These are phyloP conservation scores for Coniophora puteana DNA, from an alignment of 1,284 basidiomycete species.

Conservation along the genomic window DNA sequence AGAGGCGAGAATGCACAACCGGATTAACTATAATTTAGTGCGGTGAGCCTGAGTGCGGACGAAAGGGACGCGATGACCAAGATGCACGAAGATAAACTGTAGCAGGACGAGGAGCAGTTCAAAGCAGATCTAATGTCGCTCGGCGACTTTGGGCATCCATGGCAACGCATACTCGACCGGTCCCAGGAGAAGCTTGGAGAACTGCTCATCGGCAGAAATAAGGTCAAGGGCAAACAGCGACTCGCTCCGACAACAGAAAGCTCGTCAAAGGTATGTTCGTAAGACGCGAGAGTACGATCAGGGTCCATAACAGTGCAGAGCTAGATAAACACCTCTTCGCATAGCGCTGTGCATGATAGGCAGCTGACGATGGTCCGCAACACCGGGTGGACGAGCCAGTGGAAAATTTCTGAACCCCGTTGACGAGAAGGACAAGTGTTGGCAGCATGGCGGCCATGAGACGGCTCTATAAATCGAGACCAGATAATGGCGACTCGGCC, in stretches of 20 bases:
- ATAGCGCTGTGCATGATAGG: constrained; percentile 76
- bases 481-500: constrained; percentile 86
- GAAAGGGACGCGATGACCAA: constrained; percentile 74
- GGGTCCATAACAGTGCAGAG: constrained; percentile 85
- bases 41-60: constrained; percentile 69
- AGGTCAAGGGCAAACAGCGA: constrained; percentile 72
- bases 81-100: constrained; percentile 79
- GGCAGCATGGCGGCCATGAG: constrained; percentile 73
- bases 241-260: constrained; percentile 69
- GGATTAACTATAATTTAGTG: constrained; percentile 78
- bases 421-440: constrained; percentile 83
- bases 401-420: constrained; percentile 84
- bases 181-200: constrained; percentile 62
- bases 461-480: constrained; percentile 68
- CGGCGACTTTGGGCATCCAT: constrained; percentile 81
- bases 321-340: constrained; percentile 76
- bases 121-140: constrained; percentile 74
- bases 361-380: constrained; percentile 81
- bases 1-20: constrained; percentile 78
- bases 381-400: constrained; percentile 77
- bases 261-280: constrained; percentile 62
- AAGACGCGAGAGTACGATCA: constrained; percentile 73
- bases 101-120: constrained; percentile 75
- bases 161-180: constrained; percentile 87
- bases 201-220: constrained; percentile 68